A percentile compares a stretch with the other conserved stretches of the same genome.
Evolutionary conservation across 768 basidiomycete genomes (phyloP).

Genomic region (Phylloporus rhodoxanthus): DNA sequence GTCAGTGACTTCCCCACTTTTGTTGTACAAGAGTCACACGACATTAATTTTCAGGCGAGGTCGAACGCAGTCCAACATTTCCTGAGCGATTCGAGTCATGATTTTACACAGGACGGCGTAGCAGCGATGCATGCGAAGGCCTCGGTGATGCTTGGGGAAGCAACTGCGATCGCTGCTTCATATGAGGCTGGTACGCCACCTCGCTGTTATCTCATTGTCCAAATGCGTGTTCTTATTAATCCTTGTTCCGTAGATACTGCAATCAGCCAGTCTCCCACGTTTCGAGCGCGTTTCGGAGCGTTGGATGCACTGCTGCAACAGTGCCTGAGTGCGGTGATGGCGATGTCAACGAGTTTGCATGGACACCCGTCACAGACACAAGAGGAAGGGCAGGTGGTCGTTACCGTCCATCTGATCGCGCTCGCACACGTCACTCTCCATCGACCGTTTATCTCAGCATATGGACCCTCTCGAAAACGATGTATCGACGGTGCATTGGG

Average conservation of each 20-base stretch:
- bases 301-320: conserved; percentile 42
- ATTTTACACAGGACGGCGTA: conserved; percentile 5
- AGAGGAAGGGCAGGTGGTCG: conserved; percentile 3
- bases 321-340: conserved; percentile 11
- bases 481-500: conserved; percentile 15
- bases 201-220: background rate
- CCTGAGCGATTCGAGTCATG: conserved; percentile 11
- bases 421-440: conserved; percentile 25
- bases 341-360: background rate
- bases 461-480: conserved; percentile 10
- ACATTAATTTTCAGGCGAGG: conserved; percentile 1
- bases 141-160: conserved; percentile 34
- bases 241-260: conserved; percentile 32
- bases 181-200: conserved; percentile 25
- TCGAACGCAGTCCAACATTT: conserved; percentile 13
- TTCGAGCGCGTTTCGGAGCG: conserved; percentile 39
- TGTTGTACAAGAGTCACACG: background rate
- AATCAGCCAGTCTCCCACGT: conserved; percentile 38
- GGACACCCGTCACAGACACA: background rate
- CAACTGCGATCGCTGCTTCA: conserved; percentile 22
- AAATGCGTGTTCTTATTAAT: background rate
- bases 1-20: conserved; percentile 10
- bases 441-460: conserved; percentile 12
- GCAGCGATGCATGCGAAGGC: conserved; percentile 25
- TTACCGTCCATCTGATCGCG: conserved; percentile 18